These are phyloP conservation scores for Lachnellula subtilissima DNA, from an alignment of 2,329 filamentous ascomycete species.

Conservation along the genomic window DNA sequence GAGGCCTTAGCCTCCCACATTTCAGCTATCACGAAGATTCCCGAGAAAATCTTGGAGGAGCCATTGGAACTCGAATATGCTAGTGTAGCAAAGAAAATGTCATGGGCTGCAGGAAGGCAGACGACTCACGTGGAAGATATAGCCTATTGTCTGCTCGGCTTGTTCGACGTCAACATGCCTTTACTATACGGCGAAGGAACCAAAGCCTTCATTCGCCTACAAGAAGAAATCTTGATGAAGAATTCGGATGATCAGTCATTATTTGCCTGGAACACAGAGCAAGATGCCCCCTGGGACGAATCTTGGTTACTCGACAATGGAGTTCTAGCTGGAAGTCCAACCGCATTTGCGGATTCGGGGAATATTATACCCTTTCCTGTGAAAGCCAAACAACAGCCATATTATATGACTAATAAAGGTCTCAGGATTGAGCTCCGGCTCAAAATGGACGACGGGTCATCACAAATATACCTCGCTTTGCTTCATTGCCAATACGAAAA, in stretches of 20 bases:
- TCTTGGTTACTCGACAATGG: not conserved
- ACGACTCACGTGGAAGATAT: constrained; percentile 37
- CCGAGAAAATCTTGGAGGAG: not conserved
- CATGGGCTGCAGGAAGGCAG: constrained; percentile 35
- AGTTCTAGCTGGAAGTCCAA: not conserved
- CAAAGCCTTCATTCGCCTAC: constrained; percentile 32
- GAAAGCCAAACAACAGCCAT: not conserved
- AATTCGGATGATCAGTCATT: constrained; percentile 32
- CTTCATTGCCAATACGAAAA: not conserved
- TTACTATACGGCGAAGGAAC: constrained; percentile 38
- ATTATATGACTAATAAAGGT: constrained; percentile 5
- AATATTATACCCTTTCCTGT: not conserved
- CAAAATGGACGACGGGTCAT: not conserved
- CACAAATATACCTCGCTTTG: not conserved
- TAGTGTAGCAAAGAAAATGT: constrained; percentile 35
- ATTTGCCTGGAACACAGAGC: constrained; percentile 16
- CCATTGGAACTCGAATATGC: not conserved
- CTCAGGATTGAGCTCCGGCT: not conserved
- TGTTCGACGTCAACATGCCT: constrained; percentile 37
- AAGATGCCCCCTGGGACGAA: too few species aligned
- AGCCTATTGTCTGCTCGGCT: constrained; percentile 41
- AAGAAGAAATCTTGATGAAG: constrained; percentile 35
- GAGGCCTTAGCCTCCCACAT: constrained; percentile 1
- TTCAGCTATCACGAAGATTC: constrained; percentile 6
- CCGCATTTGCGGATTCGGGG: not conserved